Conservation (phyloP, 2,329 filamentous ascomycete genomes). For the Apiospora phragmitis region DNA sequence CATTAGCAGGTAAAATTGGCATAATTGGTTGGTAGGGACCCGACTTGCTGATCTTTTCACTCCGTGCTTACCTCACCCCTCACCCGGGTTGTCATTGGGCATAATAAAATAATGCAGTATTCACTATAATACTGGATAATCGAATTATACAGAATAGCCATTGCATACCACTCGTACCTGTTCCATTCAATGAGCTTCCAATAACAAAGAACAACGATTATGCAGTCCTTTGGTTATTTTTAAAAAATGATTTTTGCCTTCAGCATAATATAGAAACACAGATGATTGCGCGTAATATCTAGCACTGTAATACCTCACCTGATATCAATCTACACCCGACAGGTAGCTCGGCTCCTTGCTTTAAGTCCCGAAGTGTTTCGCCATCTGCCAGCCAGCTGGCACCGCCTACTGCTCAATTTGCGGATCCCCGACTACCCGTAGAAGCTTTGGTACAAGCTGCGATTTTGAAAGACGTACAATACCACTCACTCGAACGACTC, state of each 20-base stretch:
- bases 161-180: neutral
- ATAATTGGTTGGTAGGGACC: neutral
- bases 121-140: neutral
- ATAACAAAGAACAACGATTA: neutral
- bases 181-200: neutral
- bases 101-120: neutral
- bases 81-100: neutral
- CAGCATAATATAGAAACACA: no score
- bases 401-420: neutral
- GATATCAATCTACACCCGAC: neutral
- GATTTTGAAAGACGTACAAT: conserved; percentile 11
- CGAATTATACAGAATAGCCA: neutral
- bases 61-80: neutral
- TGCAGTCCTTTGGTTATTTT: neutral
- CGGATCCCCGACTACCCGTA: neutral
- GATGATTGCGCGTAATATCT: no score
- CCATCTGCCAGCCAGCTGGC: neutral
- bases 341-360: neutral
- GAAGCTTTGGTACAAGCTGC: conserved; percentile 2
- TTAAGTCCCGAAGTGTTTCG: neutral
- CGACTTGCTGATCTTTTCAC: neutral
- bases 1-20: neutral
- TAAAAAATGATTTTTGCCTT: no score
- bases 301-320: no score
- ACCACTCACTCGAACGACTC: conserved; percentile 15